phyloP scores from a whole-genome alignment of 2,329 filamentous ascomycete genomes.

The Massarina eburnea region DNA sequence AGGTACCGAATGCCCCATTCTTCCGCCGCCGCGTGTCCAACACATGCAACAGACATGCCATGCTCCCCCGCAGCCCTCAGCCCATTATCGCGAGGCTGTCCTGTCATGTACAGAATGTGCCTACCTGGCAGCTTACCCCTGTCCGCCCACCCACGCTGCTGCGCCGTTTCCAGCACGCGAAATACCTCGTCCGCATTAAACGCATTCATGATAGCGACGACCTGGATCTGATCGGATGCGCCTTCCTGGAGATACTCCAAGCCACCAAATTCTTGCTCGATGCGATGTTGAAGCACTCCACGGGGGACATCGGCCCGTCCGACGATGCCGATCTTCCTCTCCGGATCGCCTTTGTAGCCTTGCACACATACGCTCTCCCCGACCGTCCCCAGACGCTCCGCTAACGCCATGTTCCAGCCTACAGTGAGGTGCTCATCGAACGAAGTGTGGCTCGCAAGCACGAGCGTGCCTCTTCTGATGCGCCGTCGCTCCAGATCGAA shows the following conservation, averaged over 20 bases:
- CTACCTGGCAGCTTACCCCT: constrained; percentile 21
- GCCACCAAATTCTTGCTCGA: constrained; percentile 30
- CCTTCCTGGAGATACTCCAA: constrained; percentile 28
- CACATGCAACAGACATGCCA: constrained; percentile 41
- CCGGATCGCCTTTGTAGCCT: constrained; percentile 43
- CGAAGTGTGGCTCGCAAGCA: constrained; percentile 39
- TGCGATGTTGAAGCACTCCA: constrained; percentile 16
- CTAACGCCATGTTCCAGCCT: constrained; percentile 41
- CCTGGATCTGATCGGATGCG: constrained; percentile 22
- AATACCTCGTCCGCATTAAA: constrained; percentile 42
- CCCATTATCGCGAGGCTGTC: constrained; percentile 38
- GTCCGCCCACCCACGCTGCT: constrained; percentile 25
- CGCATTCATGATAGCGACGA: constrained; percentile 46
- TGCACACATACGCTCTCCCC: constrained; percentile 34
- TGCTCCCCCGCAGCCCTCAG: constrained; percentile 32
- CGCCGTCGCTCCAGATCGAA: constrained; percentile 32
- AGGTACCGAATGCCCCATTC: constrained; percentile 45
- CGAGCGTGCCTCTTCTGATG: constrained; percentile 28
- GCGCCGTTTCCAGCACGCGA: constrained; percentile 34
- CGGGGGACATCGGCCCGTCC: constrained; percentile 18
- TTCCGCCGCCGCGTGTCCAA: constrained; percentile 42
- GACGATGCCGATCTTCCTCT: constrained; percentile 42
- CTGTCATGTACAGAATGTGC: constrained; percentile 43
- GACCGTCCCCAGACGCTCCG: constrained; percentile 33
- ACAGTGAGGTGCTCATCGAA: constrained; percentile 45